Conservation (phyloP, 768 basidiomycete genomes). For the Kwoniella sp. region DNA sequence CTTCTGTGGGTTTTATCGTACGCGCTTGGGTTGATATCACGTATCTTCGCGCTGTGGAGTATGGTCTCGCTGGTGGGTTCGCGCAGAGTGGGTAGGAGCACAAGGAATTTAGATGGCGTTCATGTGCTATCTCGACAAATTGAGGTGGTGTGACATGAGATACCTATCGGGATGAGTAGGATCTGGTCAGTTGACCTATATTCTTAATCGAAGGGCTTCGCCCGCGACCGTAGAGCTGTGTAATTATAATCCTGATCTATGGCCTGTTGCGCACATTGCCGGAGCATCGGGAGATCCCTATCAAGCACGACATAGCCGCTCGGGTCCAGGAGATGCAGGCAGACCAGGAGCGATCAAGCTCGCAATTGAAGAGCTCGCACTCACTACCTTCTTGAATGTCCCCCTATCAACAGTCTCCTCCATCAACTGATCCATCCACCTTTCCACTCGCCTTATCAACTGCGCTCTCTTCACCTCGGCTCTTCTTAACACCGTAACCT, state of each 20-base stretch:
- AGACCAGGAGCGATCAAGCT: no score
- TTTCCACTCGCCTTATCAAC: conserved; percentile 40
- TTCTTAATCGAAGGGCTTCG: no score
- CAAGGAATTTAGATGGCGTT: conserved; percentile 46
- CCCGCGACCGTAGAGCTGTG: no score
- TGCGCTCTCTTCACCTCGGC: conserved; percentile 25
- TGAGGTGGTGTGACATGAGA: conserved; percentile 45
- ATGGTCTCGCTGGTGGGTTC: conserved; percentile 37
- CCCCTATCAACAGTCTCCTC: conserved; percentile 40
- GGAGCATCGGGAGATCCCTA: no score
- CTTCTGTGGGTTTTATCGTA: conserved; percentile 33
- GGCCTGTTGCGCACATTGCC: no score
- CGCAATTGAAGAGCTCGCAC: no score
- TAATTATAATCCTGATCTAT: no score
- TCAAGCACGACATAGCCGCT: no score
- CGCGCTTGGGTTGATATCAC: conserved; percentile 31
- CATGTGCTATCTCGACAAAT: conserved; percentile 47
- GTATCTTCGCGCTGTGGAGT: conserved; percentile 28
- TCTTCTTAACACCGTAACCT: neutral
- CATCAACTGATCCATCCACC: conserved; percentile 50
- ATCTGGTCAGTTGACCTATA: no score
- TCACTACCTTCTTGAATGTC: conserved; percentile 45
- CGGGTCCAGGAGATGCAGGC: no score
- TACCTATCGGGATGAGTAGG: conserved; percentile 6
- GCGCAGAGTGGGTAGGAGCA: conserved; percentile 51